Conservation (phyloP, 208 protist species). For the Leishmania martiniquensis region DNA sequence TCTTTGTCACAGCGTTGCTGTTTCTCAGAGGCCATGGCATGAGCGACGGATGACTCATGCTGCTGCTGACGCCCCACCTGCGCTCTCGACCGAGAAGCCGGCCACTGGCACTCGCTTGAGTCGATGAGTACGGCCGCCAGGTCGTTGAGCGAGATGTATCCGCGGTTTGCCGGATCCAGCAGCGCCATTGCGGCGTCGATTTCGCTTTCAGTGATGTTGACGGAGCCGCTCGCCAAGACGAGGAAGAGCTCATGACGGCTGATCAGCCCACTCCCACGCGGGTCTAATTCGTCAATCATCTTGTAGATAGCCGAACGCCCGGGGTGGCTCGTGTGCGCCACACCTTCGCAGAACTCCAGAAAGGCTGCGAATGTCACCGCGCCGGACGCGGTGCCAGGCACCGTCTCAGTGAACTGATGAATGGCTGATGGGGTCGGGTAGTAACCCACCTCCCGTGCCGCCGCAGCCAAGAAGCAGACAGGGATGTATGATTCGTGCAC, state of each 20-base stretch:
- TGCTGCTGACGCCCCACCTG: conserved; percentile 1
- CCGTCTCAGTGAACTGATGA: conserved; percentile 27
- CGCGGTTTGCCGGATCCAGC: conserved; percentile 51
- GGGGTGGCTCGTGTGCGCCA: conserved; percentile 30
- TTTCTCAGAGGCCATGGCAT: neutral
- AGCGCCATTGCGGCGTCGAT: conserved; percentile 61
- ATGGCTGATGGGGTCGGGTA: conserved; percentile 44
- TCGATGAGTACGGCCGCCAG: conserved; percentile 20
- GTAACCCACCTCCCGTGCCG: conserved; percentile 59
- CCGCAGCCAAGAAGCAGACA: conserved; percentile 28
- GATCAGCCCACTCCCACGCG: conserved; percentile 34
- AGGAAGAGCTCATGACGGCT: conserved; percentile 44
- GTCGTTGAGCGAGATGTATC: conserved; percentile 22
- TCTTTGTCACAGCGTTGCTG: neutral
- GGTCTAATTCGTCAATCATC: conserved; percentile 22
- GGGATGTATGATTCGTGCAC: conserved; percentile 51
- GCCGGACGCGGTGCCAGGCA: conserved; percentile 24
- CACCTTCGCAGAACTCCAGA: conserved; percentile 58
- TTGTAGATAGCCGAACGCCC: conserved; percentile 21
- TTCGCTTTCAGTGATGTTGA: conserved; percentile 43
- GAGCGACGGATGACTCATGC: neutral
- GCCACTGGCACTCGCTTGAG: conserved; percentile 12
- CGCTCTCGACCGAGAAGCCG: conserved; percentile 1
- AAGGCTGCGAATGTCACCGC: conserved; percentile 47
- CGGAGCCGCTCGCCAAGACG: conserved; percentile 33